Base-by-base conservation (phyloP, 305 asterid genomes). In the Fraxinus sp. region DNA sequence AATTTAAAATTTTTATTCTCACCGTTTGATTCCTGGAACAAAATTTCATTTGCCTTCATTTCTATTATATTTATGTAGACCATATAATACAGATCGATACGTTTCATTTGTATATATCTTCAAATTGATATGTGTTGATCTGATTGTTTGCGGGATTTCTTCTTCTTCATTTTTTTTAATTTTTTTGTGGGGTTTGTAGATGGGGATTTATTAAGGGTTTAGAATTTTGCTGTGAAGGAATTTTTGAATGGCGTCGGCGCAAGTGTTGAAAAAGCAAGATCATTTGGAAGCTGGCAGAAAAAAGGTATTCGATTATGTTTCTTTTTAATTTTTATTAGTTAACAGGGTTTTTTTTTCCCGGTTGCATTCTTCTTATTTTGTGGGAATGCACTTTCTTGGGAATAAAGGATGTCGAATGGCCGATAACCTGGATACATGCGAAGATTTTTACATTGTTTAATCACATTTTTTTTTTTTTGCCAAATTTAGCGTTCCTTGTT, bases 201-300 rank as follows among this genome's bases (percentile, higher is more conserved):
- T 85, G 83, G 79, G 89, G 82, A 82, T 83, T 80, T 81, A 74
- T 86, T 78, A 81, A 74, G 33, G 84, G 80, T 80, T 75, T 83
- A 86, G 74, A 57, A 77, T 81, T 80, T 85, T 73, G 83, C 41
- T 39, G 81, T 76, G 44, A 24, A 24, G 75, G 79, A 64, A 37
- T 44, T 82, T 84, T 86, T 33, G 78, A 87, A 94, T 94, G 99
- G 98, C 97, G 89, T 93, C 98, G 87, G 94, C 91, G 85, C 95
- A 95, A 93, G 98, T 90, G 66, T 81, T 88, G 87, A 91, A 84
- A 89, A 96, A 96, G 90, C 92, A 93, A 82, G 93, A 89, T 85
- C 91, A 93, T 92, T 89, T 92, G 92, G 95, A 90, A 90, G 98
- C 98, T 85, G 99, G 98, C 68, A 92, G 84, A 83, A 95, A 70